Base-by-base conservation (phyloP, 164 flowering plant genomes). In the Echeveria elegans region DNA sequence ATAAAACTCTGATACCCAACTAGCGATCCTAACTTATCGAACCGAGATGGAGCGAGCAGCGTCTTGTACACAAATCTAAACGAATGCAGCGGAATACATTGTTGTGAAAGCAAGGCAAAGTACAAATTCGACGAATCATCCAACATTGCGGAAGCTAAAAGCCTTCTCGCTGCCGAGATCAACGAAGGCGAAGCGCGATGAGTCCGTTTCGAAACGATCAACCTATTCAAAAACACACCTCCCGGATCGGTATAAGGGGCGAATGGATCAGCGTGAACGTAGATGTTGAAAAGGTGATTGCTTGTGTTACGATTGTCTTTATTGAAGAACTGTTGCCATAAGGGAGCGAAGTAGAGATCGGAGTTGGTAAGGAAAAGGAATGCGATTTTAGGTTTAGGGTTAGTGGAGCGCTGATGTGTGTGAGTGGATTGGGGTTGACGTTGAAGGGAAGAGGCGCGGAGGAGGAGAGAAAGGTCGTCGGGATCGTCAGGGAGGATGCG, bases 341-440 rank as follows among this genome's bases (percentile, higher is more conserved):
- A 66, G 0, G 99, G 97, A 38, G 87, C 68, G 71, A 91, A 89
- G 53, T 70, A 67, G 73, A 90, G 88, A 70, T 82, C 86, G 65
- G 97, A 71, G 76, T 90, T 90, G 60, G 92, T 93, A 71, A 90
- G 88, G 76, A 89, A 93, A 34, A 90, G 76, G 74, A 90, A 89
- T 23, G 99, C 96, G 77, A 91, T 86, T 67, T 91, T 89, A 70
- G 84, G 85, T 5, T 66, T 72, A 1, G 77, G 73, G 26, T 70
- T 74, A 10, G 79, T 34, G 70, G 77, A 64, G 62, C 77, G 70
- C 63, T 79, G 76, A 30, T 74, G 85, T 41, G 77, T 72, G 48
- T 73, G 85, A 28, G 41, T 8, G 41, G 65, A 63, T 31, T 77
- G 43, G 5, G 82, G 69, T 45, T 72, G 12, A 52, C n/a, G n/a